Evolutionary conservation across 2,329 filamentous ascomycete genomes (phyloP), one percentile per base, ranked within the genome.

Genomic region (Aspergillus pseudoterreus): DNA sequence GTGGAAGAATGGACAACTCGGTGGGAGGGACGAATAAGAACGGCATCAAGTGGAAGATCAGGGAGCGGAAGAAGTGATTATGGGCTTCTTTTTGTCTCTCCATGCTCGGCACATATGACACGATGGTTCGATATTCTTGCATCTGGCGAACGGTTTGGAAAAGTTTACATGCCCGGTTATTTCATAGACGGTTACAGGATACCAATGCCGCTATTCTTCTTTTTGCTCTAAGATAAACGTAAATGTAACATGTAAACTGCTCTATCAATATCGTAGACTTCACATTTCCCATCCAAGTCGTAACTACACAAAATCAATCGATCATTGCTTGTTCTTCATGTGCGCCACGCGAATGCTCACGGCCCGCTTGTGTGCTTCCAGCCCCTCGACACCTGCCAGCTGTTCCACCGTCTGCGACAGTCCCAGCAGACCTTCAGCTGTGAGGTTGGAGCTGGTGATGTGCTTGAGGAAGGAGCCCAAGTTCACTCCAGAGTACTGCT

Each of bases 401-500:
- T 92, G 88, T 90, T 97, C 96, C 47, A 99, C 94, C 4, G 94
- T 91, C 48, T 79, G 77, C 32, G 92, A 90, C 2, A 99, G 88
- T 63, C 95, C 94, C 62, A 82, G 81, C 56, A 99, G 77, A 19
- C 94, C 94, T 63, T 96, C 82, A 15, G 85, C 83, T 1, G 90
- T 95, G 55, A 99, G 80, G 71, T 95, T 89, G 0, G 91, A 90
- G 75, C 89, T 94, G 35, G 94, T 99, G 66, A 99, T 96, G 78
- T 97, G 91, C 78, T 99, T 99, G 70, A 96, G 82, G 74, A 96
- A 99, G 2, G 92, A 97, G 30, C 84, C 90, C 5, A 99, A 82
- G 71, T 96, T 99, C 66, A 99, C 94, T 47, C 94, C 94, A 5
- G 91, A 96, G 77, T 99, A 99, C 72, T 99, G 94, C 75, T 95